phyloP scores from a whole-genome alignment of 2,329 filamentous ascomycete species.

The Arthrobotrys sinensis region DNA sequence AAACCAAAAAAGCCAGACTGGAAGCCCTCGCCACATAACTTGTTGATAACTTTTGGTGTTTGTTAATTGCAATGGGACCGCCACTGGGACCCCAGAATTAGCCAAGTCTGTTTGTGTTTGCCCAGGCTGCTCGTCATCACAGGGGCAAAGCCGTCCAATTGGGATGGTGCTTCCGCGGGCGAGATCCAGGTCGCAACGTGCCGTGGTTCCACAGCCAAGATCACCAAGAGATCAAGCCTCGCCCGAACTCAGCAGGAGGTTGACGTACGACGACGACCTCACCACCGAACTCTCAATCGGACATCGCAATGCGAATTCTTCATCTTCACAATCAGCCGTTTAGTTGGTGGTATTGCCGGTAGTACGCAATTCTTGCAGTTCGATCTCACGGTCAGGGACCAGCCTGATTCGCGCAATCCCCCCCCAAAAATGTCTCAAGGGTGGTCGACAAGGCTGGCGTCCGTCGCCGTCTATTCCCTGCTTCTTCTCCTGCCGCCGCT shows the following conservation, averaged over 20 bases:
- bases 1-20: background rate
- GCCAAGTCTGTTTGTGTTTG: conserved; percentile 10
- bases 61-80: background rate
- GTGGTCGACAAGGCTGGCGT: conserved; percentile 26
- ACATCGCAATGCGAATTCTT: conserved; percentile 35
- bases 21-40: background rate
- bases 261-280: conserved; percentile 40
- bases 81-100: too few species aligned
- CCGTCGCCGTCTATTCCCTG: conserved; percentile 23
- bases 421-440: conserved; percentile 12
- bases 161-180: conserved; percentile 1
- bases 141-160: conserved; percentile 17
- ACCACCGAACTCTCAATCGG: conserved; percentile 7
- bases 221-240: conserved; percentile 48
- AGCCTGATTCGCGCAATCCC: conserved; percentile 7
- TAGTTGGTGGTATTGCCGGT: conserved; percentile 23
- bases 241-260: conserved; percentile 44
- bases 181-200: conserved; percentile 3
- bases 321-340: conserved; percentile 11
- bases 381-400: conserved; percentile 2
- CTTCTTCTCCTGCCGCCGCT: conserved; percentile 39
- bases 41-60: background rate
- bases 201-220: conserved; percentile 38
- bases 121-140: conserved; percentile 2
- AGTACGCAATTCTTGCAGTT: conserved; percentile 18